Evolutionary conservation across 2,329 filamentous ascomycete genomes (phyloP).

Genomic region (Acephala macrosclerotiorum): DNA sequence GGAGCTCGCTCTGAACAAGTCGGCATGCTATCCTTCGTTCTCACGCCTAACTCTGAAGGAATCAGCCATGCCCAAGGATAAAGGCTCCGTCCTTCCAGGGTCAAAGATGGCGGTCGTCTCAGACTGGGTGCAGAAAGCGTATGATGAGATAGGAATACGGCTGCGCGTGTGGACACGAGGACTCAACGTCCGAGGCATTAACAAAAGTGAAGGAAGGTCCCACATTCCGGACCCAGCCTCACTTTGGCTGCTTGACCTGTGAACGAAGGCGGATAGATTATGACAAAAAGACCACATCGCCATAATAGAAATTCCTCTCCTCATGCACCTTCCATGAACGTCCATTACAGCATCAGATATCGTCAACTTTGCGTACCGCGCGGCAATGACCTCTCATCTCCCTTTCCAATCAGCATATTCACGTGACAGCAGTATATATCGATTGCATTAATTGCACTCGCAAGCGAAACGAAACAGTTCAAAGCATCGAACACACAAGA

Average conservation of each 20-base stretch:
- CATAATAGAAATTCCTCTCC: neutral
- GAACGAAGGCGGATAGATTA: too few relatives aligned
- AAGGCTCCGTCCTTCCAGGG: neutral
- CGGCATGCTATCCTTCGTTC: neutral
- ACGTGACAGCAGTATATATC: slow-evolving; percentile 3
- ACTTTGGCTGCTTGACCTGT: too few relatives aligned
- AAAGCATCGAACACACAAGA: neutral
- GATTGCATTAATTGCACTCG: neutral
- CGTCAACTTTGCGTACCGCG: neutral
- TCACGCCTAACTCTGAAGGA: neutral
- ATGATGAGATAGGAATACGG: neutral
- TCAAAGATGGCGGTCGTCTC: neutral
- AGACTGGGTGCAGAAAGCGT: neutral
- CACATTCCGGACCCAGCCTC: too few relatives aligned
- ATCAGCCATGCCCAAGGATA: neutral
- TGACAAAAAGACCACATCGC: too few relatives aligned
- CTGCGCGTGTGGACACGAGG: neutral
- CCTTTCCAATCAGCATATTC: neutral
- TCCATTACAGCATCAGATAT: neutral
- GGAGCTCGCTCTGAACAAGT: neutral
- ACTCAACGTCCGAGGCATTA: neutral
- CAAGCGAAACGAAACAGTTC: neutral
- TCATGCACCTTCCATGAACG: neutral
- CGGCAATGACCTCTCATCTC: neutral
- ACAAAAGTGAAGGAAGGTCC: too few relatives aligned